A percentile compares a stretch with the other conserved stretches of the same genome.
These are phyloP conservation scores for Hylodesmum podocarpum DNA, from an alignment of 306 rosid genomes.

Conservation along the genomic window DNA sequence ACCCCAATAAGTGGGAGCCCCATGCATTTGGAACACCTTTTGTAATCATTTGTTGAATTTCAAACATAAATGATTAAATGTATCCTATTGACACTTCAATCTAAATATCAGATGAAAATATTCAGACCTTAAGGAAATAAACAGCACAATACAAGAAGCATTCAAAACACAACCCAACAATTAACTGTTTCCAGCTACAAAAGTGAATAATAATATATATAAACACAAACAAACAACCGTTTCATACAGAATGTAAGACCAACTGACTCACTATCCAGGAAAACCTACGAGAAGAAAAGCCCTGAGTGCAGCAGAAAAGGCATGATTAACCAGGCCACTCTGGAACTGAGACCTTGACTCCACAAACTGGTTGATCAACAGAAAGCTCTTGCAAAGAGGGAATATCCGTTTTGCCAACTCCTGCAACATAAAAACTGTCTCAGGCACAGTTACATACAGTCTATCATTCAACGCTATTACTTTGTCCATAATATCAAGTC, in stretches of 20 bases:
- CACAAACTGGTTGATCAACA: constrained; percentile 77
- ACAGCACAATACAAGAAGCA: not conserved
- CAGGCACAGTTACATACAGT: constrained; percentile 24
- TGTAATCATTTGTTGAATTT: not conserved
- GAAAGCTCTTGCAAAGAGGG: constrained; percentile 82
- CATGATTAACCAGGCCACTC: constrained; percentile 93
- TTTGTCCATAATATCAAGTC: not conserved
- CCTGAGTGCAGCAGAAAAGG: constrained; percentile 95
- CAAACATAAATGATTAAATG: not conserved
- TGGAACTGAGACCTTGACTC: constrained; percentile 91
- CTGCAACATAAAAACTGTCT: constrained; percentile 46
- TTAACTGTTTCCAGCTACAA: not conserved
- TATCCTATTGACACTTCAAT: not conserved
- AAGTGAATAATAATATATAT: not conserved
- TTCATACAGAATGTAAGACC: constrained; percentile 7
- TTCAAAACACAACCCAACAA: not conserved
- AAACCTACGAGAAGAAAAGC: constrained; percentile 85
- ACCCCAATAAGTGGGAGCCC: not conserved
- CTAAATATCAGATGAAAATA: constrained; percentile 7
- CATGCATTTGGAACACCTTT: not conserved
- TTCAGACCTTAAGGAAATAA: not conserved
- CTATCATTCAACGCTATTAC: not conserved
- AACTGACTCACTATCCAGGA: constrained; percentile 38
- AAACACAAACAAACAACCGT: constrained; percentile 20
- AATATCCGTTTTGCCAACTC: constrained; percentile 87